phyloP scores from a whole-genome alignment of 2,329 filamentous ascomycete species.

The Parafenestella ontariensis region DNA sequence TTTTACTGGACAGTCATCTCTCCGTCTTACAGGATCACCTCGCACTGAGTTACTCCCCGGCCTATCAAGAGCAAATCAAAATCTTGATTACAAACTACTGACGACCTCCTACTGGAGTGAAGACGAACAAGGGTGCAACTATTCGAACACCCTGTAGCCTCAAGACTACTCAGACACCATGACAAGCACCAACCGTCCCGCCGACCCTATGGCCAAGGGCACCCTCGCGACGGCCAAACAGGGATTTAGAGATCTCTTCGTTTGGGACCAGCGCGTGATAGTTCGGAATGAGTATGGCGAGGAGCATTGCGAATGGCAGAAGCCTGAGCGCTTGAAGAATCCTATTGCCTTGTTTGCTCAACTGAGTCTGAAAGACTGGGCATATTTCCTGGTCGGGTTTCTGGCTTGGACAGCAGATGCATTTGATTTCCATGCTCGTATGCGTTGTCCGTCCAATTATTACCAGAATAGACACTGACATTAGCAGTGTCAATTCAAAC shows the following conservation, averaged over 20 bases:
- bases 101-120: too few species aligned
- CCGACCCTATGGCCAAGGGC: conserved; percentile 72
- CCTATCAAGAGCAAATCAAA: too few species aligned
- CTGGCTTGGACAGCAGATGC: conserved; percentile 81
- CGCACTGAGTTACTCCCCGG: too few species aligned
- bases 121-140: too few species aligned
- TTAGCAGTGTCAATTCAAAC: conserved; percentile 84
- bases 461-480: too few species aligned
- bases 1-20: conserved; percentile 10
- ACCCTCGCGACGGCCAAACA: conserved; percentile 70
- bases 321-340: conserved; percentile 71
- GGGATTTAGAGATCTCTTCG: conserved; percentile 69
- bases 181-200: conserved; percentile 55
- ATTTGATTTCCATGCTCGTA: conserved; percentile 78
- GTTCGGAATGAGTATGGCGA: conserved; percentile 71
- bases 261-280: conserved; percentile 76
- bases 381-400: conserved; percentile 77
- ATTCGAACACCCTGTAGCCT: too few species aligned
- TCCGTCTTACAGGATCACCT: conserved; percentile 6
- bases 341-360: conserved; percentile 72
- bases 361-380: conserved; percentile 71
- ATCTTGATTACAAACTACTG: too few species aligned
- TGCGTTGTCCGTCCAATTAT: too few species aligned
- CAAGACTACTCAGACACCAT: conserved; percentile 30
- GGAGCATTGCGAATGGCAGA: conserved; percentile 70